Evolutionary conservation across 2,329 filamentous ascomycete genomes (phyloP), one percentile per base, ranked within the genome.

Genomic region (Paramyrothecium sp.): DNA sequence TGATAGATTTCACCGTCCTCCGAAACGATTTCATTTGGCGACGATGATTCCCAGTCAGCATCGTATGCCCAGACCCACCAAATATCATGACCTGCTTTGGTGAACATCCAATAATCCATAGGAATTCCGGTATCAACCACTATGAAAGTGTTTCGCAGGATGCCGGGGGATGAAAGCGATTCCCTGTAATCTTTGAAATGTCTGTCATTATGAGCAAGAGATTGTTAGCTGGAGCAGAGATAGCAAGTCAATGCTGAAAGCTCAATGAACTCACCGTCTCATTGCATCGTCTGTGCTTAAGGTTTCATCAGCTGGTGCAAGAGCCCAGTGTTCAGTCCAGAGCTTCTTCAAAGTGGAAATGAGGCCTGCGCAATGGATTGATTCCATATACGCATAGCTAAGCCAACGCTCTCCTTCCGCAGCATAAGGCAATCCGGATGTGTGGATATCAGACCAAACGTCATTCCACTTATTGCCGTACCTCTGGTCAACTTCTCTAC

Each of bases 61-160:
- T 64, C 61, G 17, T 63, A 64, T 48, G 60, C 62, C 63, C 61
- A 65, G 51, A 62, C 59, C 61, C 60, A 62, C 23, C 3, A 62
- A 16, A 58, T 54, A 48, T 54, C 46, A 20, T 38, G 19, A 20
- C 13, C 56, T 20, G 44, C 12, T 17, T 33, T 13, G 58, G 54
- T 60, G 30, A n/a, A 59, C 54, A 51, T 60, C 52, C 41, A 60
- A 20, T 56, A 41, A 20, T 16, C 23, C 11, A 44, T 56, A 12
- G 34, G 30, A n/a, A n/a, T n/a, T 44, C 60, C 57, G 20, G 49
- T 44, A 23, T 53, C 41, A 23, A 61, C 34, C 0, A 61, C 54
- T 2, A 65, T 56, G 1, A 65, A 64, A 0, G 62, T 65, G 19
- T 61, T 62, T 0, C 58, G 54, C 1, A 62, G 46, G 33, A 63